A percentile compares a stretch with the other conserved stretches of the same genome.
Evolutionary conservation across 345 rosid species (phyloP).

Genomic region (Mangifera indica): DNA sequence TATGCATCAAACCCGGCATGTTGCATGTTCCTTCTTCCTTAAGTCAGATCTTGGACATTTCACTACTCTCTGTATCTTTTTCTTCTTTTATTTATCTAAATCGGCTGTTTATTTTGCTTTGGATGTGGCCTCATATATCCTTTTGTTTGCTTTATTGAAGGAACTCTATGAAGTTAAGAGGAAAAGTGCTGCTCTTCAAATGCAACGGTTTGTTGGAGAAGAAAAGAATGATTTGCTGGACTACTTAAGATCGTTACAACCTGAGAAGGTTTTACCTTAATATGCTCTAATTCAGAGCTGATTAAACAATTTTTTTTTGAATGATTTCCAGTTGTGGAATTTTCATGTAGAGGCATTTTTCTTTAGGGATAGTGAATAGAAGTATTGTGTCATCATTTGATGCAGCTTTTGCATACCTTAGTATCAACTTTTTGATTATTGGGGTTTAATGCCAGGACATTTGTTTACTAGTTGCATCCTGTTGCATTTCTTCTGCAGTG

Average conservation of each 20-base stretch:
- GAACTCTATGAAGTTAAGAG: slow-evolving; percentile 79
- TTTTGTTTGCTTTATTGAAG: slow-evolving; percentile 39
- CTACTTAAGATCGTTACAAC: slow-evolving; percentile 87
- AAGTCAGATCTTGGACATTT: not conserved
- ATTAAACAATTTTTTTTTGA: not conserved
- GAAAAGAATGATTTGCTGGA: slow-evolving; percentile 96
- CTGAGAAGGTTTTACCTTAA: slow-evolving; percentile 73
- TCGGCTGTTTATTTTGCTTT: not conserved
- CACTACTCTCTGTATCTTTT: not conserved
- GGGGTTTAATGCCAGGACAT: not conserved
- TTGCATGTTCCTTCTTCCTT: not conserved
- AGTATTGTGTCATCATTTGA: slow-evolving; percentile 1
- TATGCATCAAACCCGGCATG: not conserved
- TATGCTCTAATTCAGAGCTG: slow-evolving; percentile 13
- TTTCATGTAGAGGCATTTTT: not conserved
- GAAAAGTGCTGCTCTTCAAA: slow-evolving; percentile 89
- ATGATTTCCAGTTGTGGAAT: not conserved
- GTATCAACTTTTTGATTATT: slow-evolving; percentile 3
- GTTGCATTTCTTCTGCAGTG: not conserved
- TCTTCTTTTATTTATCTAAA: not conserved
- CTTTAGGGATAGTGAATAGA: not conserved
- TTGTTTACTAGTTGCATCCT: not conserved
- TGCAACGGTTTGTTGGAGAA: slow-evolving; percentile 99
- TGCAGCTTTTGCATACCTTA: slow-evolving; percentile 13
- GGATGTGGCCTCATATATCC: slow-evolving; percentile 18